Evolutionary conservation across 1,139 yeast species (phyloP), one percentile per base, ranked within the genome.

Genomic region (Geotrichum cucujoidarum): DNA sequence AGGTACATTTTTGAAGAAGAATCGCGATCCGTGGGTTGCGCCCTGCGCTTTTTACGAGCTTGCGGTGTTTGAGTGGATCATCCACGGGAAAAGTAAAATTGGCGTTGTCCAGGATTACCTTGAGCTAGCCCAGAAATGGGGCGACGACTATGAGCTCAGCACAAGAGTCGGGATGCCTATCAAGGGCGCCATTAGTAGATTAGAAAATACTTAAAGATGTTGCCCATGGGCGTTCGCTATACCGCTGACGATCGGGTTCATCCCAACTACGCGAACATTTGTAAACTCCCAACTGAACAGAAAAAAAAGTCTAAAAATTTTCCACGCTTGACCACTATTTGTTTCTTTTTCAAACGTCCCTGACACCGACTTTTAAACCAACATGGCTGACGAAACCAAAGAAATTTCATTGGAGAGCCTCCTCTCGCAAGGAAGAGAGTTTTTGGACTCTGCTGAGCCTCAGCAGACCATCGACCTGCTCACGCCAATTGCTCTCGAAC

Each of bases 131-230:
- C 82, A 81, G 53, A 69, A 71, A 37, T 90, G 86, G 61, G 83
- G 90, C 20, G 95, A 87, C 43, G 97, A 90, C 65, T 90, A 88
- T 65, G 97, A 90, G 64, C 74, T 90, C 61, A 88, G 96, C 66
- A 86, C 95, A 18, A 75, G 97, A 59, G 80, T 95, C 8, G 84
- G 88, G 17, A 84, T 90, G 92, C 81, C 85, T 62, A 82, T 89
- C 50, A 90, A 90, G 65, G 92, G 95, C 2, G 96, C 97, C 11
- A 10, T 50, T 13, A 39, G 45, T 20, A 39, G 44, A 17, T 17
- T 50, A 13, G 48, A 50, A 17, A 36, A 38, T 13, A 14, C 25
- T 18, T 36, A 29, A 22, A 33, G 14, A n/a, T 27, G 29, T 25
- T 24, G 21, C 29, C 30, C 35, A 32, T 32, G 14, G 17, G 20